These are phyloP conservation scores for Leccinum incarnatum DNA, from an alignment of 768 basidiomycete genomes.

Conservation along the genomic window DNA sequence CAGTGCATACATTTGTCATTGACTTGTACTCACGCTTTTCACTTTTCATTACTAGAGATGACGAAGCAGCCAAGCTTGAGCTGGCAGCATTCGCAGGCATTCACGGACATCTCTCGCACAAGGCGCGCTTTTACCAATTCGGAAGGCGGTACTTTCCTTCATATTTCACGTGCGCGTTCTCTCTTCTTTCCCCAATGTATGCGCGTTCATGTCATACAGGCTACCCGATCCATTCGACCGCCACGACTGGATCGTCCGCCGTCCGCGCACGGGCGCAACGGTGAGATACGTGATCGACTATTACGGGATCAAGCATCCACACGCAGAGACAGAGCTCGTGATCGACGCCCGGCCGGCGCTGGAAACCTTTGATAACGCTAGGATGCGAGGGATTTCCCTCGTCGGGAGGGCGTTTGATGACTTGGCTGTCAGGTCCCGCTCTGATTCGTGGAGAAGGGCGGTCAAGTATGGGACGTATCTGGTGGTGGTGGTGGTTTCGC, in stretches of 20 bases:
- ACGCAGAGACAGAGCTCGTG: background rate
- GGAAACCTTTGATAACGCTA: slow-evolving; percentile 8
- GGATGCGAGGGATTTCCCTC: slow-evolving; percentile 6
- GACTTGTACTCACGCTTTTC: background rate
- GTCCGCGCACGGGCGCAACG: slow-evolving; percentile 1
- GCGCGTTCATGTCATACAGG: background rate
- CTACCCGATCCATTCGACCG: slow-evolving; percentile 14
- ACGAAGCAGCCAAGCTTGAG: slow-evolving; percentile 8
- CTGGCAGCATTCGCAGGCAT: slow-evolving; percentile 14
- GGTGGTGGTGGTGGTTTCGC: slow-evolving; percentile 1
- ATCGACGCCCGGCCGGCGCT: slow-evolving; percentile 9
- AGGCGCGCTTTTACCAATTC: slow-evolving; percentile 7
- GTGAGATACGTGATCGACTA: slow-evolving; percentile 14
- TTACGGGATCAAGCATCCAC: slow-evolving; percentile 10
- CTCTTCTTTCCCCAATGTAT: background rate
- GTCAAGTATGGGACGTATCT: background rate
- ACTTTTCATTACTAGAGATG: background rate
- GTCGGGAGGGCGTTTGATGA: background rate
- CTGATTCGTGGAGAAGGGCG: background rate
- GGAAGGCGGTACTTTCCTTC: background rate
- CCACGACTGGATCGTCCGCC: slow-evolving; percentile 16
- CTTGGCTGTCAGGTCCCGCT: background rate
- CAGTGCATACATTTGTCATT: background rate
- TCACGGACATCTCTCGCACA: slow-evolving; percentile 14
- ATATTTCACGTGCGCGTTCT: slow-evolving; percentile 7